phyloP scores from a whole-genome alignment of 2,329 filamentous ascomycete species.

The Scolecobasidium constrictum region DNA sequence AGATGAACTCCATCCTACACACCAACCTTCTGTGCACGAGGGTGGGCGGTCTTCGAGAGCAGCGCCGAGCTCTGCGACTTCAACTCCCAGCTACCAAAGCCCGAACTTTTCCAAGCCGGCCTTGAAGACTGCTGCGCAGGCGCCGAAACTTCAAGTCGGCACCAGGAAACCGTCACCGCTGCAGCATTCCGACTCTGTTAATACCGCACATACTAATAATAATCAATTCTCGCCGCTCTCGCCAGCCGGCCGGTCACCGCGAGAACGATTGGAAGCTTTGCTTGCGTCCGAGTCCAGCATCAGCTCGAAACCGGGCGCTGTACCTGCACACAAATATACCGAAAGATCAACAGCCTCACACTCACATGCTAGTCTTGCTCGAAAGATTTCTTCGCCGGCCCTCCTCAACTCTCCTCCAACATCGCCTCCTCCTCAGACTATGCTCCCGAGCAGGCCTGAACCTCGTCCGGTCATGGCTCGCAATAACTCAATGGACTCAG shows the following conservation, averaged over 20 bases:
- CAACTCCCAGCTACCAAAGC: neutral
- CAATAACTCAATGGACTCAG: conserved; percentile 85
- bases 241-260: conserved; percentile 20
- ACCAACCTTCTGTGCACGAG: neutral
- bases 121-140: neutral
- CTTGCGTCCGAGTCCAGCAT: conserved; percentile 16
- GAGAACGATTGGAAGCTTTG: conserved; percentile 27
- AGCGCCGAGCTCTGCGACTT: neutral
- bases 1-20: neutral
- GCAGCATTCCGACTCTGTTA: neutral
- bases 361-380: conserved; percentile 15
- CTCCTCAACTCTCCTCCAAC: conserved; percentile 16
- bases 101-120: neutral
- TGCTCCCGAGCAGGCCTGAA: conserved; percentile 18
- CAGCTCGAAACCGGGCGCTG: neutral
- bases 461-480: conserved; percentile 39
- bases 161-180: conserved; percentile 11
- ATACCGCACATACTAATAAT: neutral
- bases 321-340: conserved; percentile 1
- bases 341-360: conserved; percentile 2
- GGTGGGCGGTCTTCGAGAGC: neutral
- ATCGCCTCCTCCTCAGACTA: conserved; percentile 12
- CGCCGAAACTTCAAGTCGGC: conserved; percentile 6
- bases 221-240: conserved; percentile 7
- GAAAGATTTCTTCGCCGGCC: conserved; percentile 24